phyloP scores from a whole-genome alignment of 805 yeast genomes.

The Pichia scutulata region DNA sequence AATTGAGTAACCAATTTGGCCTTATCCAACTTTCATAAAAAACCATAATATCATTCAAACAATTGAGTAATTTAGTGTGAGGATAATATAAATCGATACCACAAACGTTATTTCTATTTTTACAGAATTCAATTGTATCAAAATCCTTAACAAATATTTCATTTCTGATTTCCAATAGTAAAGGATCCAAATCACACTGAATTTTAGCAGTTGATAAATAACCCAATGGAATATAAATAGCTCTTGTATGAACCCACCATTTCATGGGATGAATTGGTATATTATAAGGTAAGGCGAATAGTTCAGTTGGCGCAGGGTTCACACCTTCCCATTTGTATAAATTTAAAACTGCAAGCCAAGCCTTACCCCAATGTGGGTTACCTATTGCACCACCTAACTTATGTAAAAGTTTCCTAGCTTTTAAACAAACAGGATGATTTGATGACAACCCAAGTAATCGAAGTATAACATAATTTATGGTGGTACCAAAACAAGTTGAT shows the following conservation, averaged over 20 bases:
- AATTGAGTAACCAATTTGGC: slow-evolving; percentile 62
- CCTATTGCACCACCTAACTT: slow-evolving; percentile 84
- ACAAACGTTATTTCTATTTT: slow-evolving; percentile 77
- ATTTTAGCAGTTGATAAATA: slow-evolving; percentile 57
- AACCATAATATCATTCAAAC: slow-evolving; percentile 51
- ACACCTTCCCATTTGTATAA: slow-evolving; percentile 94
- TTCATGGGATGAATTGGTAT: slow-evolving; percentile 87
- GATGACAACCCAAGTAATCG: slow-evolving; percentile 70
- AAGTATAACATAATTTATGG: slow-evolving; percentile 74
- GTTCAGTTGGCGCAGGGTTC: slow-evolving; percentile 95
- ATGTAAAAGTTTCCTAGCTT: slow-evolving; percentile 64
- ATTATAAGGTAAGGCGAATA: slow-evolving; percentile 79
- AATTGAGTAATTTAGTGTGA: slow-evolving; percentile 61
- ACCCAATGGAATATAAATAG: slow-evolving; percentile 81
- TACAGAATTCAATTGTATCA: slow-evolving; percentile 56
- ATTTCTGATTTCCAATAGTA: slow-evolving; percentile 55
- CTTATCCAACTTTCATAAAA: slow-evolving; percentile 65
- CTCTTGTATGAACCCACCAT: slow-evolving; percentile 99
- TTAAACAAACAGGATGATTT: slow-evolving; percentile 68
- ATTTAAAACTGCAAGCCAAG: slow-evolving; percentile 76
- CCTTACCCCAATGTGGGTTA: slow-evolving; percentile 96
- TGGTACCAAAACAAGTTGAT: slow-evolving; percentile 91
- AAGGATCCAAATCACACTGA: slow-evolving; percentile 52
- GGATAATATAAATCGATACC: slow-evolving; percentile 94
- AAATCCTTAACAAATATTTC: slow-evolving; percentile 73